Evolutionary conservation across 805 yeast species (phyloP).

Genomic region (Candida parachauliodes): DNA sequence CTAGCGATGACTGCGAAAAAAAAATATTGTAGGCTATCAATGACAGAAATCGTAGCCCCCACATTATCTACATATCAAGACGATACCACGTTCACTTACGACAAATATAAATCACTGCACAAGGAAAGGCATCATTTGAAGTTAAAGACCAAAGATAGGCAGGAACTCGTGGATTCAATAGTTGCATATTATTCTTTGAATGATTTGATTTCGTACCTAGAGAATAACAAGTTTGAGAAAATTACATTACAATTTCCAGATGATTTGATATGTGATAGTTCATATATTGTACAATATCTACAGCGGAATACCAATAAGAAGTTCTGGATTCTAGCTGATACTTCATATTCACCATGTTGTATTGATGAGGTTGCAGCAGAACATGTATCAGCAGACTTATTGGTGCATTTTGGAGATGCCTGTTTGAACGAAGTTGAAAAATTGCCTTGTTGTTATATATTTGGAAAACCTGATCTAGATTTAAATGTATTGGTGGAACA

Average conservation of each 20-base stretch:
- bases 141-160: constrained; percentile 13
- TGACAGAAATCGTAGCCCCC: constrained; percentile 46
- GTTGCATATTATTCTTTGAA: constrained; percentile 53
- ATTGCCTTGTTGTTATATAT: constrained; percentile 72
- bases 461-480: constrained; percentile 66
- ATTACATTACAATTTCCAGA: constrained; percentile 94
- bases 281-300: constrained; percentile 57
- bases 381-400: constrained; percentile 80
- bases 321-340: constrained; percentile 83
- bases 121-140: constrained; percentile 24
- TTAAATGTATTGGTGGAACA: constrained; percentile 28
- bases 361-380: constrained; percentile 96
- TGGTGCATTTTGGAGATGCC: constrained; percentile 93
- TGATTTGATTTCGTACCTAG: constrained; percentile 41
- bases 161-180: constrained; percentile 32
- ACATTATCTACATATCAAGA: constrained; percentile 73
- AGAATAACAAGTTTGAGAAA: constrained; percentile 35
- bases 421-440: constrained; percentile 78
- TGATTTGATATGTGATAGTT: constrained; percentile 68
- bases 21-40: background rate
- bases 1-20: constrained; percentile 1
- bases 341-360: constrained; percentile 93
- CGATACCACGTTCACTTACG: constrained; percentile 50
- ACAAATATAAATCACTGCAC: constrained; percentile 30
- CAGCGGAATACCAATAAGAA: constrained; percentile 24